Evolutionary conservation across 202 grass and related monocot genomes (phyloP), one percentile per base, ranked within the genome.

Genomic region (Alloteropsis angusta): DNA sequence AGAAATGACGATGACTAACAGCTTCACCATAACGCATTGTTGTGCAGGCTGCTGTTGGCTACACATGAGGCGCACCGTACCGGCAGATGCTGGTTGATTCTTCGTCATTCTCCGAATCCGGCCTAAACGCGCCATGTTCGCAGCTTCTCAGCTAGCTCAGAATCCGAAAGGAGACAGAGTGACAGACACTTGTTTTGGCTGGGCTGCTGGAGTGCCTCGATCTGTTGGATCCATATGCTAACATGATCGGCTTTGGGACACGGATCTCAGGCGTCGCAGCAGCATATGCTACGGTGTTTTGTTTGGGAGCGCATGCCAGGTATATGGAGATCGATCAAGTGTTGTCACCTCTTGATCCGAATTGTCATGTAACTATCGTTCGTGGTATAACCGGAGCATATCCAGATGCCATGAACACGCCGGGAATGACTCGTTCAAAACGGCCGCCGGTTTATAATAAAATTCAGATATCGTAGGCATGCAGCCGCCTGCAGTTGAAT

Each of bases 341-440:
- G 6, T 78, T 78, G 21, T 47, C 47, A 17, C 77, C 65, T 2
- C n/a, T 3, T 52, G 38, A 77, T 18, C 75, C 3, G 45, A 39
- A 47, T 53, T 4, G 50, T 18, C 30, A 21, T 21, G 49, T 47
- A 53, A 49, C 30, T 45, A 39, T 78, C 65, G 44, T 64, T 72
- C 47, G 65, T 78, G 57, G 72, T 17, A 78, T 65, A 57, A 57
- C 0, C 19, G 44, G 39, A 77, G 73, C 42, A 82, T 82, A 82
- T 87, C 48, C 79, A 45, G 38, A 6, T 47, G 57, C 25, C 47
- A 54, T 32, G 30, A 41, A 16, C 46, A 25, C 5, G 26, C 21
- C 15, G 25, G 22, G 16, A 19, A 57, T 56, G 58, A 78, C 73
- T 54, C 9, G 37, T 77, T 87, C 73, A 77, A 65, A 42, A n/a